phyloP scores from a whole-genome alignment of 305 asterid genomes.

The Fraxinus latifolia region DNA sequence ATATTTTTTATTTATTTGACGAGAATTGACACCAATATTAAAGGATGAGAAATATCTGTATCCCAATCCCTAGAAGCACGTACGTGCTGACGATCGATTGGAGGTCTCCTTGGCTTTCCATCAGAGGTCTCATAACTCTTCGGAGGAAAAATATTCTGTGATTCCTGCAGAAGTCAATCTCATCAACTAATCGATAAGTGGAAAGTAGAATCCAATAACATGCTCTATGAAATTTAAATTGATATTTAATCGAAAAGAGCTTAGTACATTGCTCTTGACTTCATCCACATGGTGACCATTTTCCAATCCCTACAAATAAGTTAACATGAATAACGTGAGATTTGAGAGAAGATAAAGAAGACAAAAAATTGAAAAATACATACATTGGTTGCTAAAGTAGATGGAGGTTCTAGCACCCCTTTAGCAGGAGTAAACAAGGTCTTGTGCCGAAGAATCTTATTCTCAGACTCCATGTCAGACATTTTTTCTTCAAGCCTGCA shows the following conservation, averaged over 20 bases:
- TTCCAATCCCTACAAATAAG: constrained; percentile 58
- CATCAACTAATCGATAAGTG: neutral
- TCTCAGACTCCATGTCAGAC: constrained; percentile 85
- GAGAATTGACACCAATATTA: neutral
- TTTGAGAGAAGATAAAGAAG: constrained; percentile 15
- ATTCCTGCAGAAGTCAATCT: constrained; percentile 54
- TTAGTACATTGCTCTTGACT: constrained; percentile 48
- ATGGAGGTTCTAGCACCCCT: constrained; percentile 46
- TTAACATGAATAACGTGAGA: constrained; percentile 25
- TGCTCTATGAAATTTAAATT: constrained; percentile 11
- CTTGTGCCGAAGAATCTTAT: constrained; percentile 84
- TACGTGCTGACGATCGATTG: constrained; percentile 73
- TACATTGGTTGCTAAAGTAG: constrained; percentile 52
- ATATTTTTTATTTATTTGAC: constrained; percentile 9
- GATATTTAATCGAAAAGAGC: constrained; percentile 18
- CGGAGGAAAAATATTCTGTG: constrained; percentile 41
- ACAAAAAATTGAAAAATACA: constrained; percentile 11
- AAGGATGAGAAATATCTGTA: constrained; percentile 8
- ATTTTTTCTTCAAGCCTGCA: constrained; percentile 84
- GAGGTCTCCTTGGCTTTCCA: constrained; percentile 76
- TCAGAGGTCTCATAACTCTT: constrained; percentile 75
- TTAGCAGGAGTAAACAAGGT: constrained; percentile 56
- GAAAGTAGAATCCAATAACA: constrained; percentile 14
- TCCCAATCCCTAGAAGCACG: constrained; percentile 28
- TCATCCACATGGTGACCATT: constrained; percentile 76